Evolutionary conservation across 768 basidiomycete genomes (phyloP).

Genomic region (Ephemerocybe angulata): DNA sequence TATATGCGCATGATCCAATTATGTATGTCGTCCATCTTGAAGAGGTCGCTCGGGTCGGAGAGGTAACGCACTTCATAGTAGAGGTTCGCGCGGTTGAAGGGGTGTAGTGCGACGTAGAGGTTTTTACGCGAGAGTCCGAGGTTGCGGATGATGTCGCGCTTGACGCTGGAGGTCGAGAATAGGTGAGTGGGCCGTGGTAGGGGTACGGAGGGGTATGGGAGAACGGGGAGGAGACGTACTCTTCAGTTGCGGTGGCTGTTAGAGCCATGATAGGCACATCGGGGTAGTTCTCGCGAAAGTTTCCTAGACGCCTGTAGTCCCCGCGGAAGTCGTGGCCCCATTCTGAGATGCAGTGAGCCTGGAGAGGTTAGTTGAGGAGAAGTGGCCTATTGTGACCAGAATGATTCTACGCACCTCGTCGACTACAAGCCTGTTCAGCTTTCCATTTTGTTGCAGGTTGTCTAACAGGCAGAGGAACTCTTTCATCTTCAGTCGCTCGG

Average conservation of each 20-base stretch:
- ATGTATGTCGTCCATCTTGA: slow-evolving; percentile 61
- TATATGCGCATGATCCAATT: slow-evolving; percentile 66
- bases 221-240: slow-evolving; percentile 37
- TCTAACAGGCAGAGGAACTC: slow-evolving; percentile 53
- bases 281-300: slow-evolving; percentile 62
- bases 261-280: slow-evolving; percentile 83
- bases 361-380: not conserved
- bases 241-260: slow-evolving; percentile 76
- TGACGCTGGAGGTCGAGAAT: slow-evolving; percentile 48
- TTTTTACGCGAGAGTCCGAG: slow-evolving; percentile 55
- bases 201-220: not conserved
- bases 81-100: slow-evolving; percentile 77
- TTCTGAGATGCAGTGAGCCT: too few relatives aligned
- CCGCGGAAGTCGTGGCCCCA: slow-evolving; percentile 82
- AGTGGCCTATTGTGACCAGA: not conserved
- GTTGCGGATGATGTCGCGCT: slow-evolving; percentile 65
- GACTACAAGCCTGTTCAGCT: slow-evolving; percentile 71
- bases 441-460: slow-evolving; percentile 46
- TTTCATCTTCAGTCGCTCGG: slow-evolving; percentile 60
- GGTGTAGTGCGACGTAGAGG: slow-evolving; percentile 65
- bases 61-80: slow-evolving; percentile 77
- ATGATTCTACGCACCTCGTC: slow-evolving; percentile 56
- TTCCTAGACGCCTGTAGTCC: slow-evolving; percentile 70
- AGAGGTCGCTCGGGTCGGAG: slow-evolving; percentile 43
- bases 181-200: not conserved